A percentile compares a stretch with the other conserved stretches of the same genome.
Evolutionary conservation across 495 filamentous ascomycete species (phyloP).

Genomic region (Usnea hakonensis): DNA sequence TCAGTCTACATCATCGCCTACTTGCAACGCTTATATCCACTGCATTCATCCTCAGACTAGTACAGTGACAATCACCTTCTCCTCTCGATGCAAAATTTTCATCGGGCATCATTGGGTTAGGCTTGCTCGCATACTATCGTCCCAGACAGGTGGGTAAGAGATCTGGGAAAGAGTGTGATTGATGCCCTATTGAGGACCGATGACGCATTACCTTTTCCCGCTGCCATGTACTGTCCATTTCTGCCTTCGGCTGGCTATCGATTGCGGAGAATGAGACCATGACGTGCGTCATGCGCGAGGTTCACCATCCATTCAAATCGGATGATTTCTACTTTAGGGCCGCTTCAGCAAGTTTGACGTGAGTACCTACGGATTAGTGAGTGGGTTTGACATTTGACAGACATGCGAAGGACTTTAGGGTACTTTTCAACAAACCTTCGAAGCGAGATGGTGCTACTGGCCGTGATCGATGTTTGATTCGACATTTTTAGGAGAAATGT

Average conservation of each 20-base stretch:
- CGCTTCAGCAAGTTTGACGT: slow-evolving; percentile 2
- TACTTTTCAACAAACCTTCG: neutral
- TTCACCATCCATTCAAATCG: neutral
- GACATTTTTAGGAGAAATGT: neutral
- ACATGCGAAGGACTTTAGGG: neutral
- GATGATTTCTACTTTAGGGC: neutral
- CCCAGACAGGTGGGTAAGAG: neutral
- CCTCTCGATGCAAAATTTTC: neutral
- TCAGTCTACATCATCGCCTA: neutral
- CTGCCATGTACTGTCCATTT: neutral
- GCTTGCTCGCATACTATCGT: neutral
- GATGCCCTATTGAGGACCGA: neutral
- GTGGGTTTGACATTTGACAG: neutral
- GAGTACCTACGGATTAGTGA: too few species aligned
- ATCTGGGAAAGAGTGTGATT: neutral
- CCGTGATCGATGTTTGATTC: neutral
- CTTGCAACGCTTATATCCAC: neutral
- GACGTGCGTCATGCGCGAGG: neutral
- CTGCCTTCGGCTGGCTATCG: neutral
- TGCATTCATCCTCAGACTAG: neutral
- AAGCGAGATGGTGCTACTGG: slow-evolving; percentile 5
- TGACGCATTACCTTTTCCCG: neutral
- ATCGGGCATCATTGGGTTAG: neutral
- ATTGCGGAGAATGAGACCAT: neutral
- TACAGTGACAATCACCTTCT: neutral